Percentiles rank a stretch among this genome's conserved stretches.
phyloP scores from a whole-genome alignment of 1,284 basidiomycete species.

The Apiotrichum domesticum region DNA sequence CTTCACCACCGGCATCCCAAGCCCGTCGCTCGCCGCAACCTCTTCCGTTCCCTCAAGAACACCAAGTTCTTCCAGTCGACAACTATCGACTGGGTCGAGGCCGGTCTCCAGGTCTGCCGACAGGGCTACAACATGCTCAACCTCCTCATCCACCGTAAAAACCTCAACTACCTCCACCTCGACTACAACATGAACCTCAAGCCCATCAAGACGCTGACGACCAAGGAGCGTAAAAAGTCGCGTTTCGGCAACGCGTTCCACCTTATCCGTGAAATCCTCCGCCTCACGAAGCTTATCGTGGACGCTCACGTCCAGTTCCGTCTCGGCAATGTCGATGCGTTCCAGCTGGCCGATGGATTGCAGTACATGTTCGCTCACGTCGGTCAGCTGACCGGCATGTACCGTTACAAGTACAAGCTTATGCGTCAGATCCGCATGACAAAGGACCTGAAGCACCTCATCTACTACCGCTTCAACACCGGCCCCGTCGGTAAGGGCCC shows the following conservation, averaged over 20 bases:
- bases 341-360: conserved; percentile 96
- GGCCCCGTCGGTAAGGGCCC: conserved; percentile 99
- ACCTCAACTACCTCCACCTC: conserved; percentile 74
- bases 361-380: conserved; percentile 98
- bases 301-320: conserved; percentile 99
- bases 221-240: conserved; percentile 99
- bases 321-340: conserved; percentile 96
- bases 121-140: conserved; percentile 99
- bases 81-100: conserved; percentile 97
- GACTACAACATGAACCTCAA: conserved; percentile 57
- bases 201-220: conserved; percentile 97
- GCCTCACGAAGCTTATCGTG: conserved; percentile 95
- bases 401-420: conserved; percentile 90
- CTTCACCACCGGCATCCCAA: conserved; percentile 83
- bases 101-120: conserved; percentile 93
- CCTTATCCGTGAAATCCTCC: conserved; percentile 92
- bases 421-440: conserved; percentile 99
- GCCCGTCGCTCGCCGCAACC: conserved; percentile 94
- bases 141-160: conserved; percentile 98
- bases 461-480: conserved; percentile 77
- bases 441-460: conserved; percentile 97
- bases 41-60: conserved; percentile 91
- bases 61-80: conserved; percentile 99
- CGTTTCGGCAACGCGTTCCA: conserved; percentile 99
- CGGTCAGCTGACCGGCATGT: conserved; percentile 97